A percentile compares a stretch with the other conserved stretches of the same genome.
These are phyloP conservation scores for Entomortierella lignicola DNA, from an alignment of 192 early-diverging fungal genomes.

Conservation along the genomic window DNA sequence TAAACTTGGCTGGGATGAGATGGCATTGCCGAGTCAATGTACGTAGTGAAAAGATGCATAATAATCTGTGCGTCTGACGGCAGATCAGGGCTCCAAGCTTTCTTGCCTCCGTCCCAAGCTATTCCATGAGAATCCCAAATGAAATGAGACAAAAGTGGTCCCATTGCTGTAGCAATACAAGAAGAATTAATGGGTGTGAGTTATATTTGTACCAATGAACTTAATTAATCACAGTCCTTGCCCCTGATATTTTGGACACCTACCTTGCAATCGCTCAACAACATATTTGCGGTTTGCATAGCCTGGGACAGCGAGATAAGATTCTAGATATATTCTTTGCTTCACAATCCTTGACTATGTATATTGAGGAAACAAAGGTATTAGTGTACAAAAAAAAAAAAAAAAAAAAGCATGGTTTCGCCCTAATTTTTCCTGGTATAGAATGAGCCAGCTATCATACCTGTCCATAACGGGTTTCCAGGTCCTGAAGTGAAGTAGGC, in stretches of 20 bases:
- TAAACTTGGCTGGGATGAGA: conserved; percentile 49
- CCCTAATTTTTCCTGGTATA: too few species aligned
- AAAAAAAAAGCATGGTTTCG: too few species aligned
- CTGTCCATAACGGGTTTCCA: conserved; percentile 41
- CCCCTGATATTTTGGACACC: too few species aligned
- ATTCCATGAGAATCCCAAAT: conserved; percentile 48
- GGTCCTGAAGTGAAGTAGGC: conserved; percentile 40
- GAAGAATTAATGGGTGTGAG: not conserved
- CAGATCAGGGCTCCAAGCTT: conserved; percentile 32
- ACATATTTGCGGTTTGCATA: conserved; percentile 50
- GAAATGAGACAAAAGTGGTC: conserved; percentile 40
- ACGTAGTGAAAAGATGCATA: conserved; percentile 71
- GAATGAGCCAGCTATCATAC: conserved; percentile 1
- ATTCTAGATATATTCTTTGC: conserved; percentile 30
- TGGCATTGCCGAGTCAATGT: conserved; percentile 69
- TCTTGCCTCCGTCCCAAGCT: conserved; percentile 30
- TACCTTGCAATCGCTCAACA: conserved; percentile 44
- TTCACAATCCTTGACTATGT: conserved; percentile 28
- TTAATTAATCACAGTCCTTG: too few species aligned
- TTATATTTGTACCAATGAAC: not conserved
- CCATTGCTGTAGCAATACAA: conserved; percentile 21
- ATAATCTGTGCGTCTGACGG: conserved; percentile 70
- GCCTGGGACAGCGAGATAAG: conserved; percentile 42
- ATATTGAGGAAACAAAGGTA: too few species aligned
- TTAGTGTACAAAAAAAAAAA: not conserved